Base-by-base conservation (phyloP, 768 basidiomycete species). In the Russula vinacea region DNA sequence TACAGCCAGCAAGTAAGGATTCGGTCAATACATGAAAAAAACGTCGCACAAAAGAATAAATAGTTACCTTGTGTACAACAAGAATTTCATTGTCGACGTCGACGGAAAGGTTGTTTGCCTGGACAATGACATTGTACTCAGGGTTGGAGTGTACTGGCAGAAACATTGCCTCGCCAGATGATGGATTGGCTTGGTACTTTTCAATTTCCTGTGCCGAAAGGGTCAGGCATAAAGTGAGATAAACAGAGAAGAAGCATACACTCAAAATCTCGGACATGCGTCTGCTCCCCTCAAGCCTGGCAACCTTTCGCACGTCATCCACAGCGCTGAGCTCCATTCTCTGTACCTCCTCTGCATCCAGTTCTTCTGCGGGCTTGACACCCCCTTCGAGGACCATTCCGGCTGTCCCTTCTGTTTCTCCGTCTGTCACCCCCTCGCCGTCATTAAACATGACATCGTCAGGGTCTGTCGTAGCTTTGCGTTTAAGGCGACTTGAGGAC, bases 11-110 rank as follows among this genome's bases (percentile, higher is more conserved):
- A 66, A 19, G 52, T 64, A 29, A 62, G 52, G 40, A 63, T 64
- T 62, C 32, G 62, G 60, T 70, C 62, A 73, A 71, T 60, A 71
- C 52, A 58, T 62, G 35, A 51, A 22, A 26, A 62, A 32, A 62
- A 56, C 13, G 45, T 51, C 14, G 1, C 19, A 57, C 67, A 17
- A n/a, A 58, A 32, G 45, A 52, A 39, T 51, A 60, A 17, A 39
- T 32, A 72, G 76, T 67, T 70, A 83, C 94, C 82, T 99, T 99
- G 78, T 99, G 93, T 0, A 99, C 95, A 37, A 99, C 81, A 40
- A 99, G 80, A 60, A 98, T 92, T 75, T 99, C 97, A 70, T 99
- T 99, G 76, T 99, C 97, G 6, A 98, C 87, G 71, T 99, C 97
- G 49, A 99, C 97, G 2, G 94, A 93, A 62, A 98, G 79, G 75